Evolutionary conservation across 805 yeast genomes (phyloP).

Genomic region (Huiozyma naganishii): DNA sequence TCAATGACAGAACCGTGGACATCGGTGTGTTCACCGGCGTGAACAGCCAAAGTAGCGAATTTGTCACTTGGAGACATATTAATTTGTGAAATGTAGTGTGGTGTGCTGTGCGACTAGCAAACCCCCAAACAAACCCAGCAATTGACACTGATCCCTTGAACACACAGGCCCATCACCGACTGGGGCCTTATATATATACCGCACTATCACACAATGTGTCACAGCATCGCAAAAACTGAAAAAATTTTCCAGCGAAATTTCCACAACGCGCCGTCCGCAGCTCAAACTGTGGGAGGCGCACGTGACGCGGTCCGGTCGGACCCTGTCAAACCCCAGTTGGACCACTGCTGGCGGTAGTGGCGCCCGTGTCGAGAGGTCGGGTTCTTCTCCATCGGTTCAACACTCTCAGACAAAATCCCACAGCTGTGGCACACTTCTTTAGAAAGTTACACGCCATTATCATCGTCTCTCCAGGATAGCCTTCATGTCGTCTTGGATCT

Average conservation of each 20-base stretch:
- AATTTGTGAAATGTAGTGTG: constrained; percentile 9
- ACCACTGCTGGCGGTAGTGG: no score
- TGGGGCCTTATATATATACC: background rate
- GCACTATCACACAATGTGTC: background rate
- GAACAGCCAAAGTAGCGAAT: constrained; percentile 77
- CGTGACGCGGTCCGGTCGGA: background rate
- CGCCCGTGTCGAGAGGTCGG: no score
- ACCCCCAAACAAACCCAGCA: background rate
- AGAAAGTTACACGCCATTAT: no score
- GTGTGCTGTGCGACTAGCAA: background rate
- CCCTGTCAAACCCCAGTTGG: no score
- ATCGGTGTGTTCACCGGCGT: constrained; percentile 69
- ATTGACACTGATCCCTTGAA: background rate
- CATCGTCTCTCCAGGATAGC: background rate
- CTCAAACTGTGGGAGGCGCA: background rate
- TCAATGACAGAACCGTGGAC: constrained; percentile 80
- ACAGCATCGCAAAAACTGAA: background rate
- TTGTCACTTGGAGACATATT: constrained; percentile 23
- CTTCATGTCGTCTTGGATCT: constrained; percentile 56
- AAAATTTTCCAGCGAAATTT: background rate
- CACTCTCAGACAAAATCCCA: no score
- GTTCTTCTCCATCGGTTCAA: no score
- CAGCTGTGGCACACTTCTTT: no score
- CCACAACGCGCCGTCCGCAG: background rate
- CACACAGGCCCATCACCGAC: background rate